Evolutionary conservation across 2,329 filamentous ascomycete genomes (phyloP), one percentile per base, ranked within the genome.

Genomic region (Fusarium gaditjirri): DNA sequence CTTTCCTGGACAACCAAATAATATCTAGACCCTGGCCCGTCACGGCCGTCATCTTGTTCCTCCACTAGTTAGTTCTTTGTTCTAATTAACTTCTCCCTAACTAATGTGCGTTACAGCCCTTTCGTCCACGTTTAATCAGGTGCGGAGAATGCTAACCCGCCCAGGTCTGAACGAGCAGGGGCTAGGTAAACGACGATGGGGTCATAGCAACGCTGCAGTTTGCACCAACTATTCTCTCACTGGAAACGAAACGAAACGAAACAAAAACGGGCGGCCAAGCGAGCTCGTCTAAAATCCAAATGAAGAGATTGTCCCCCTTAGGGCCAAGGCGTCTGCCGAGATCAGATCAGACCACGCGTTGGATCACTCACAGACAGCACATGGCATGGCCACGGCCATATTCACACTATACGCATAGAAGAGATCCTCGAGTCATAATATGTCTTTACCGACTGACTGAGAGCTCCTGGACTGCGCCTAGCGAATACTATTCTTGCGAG

Each of bases 191-290:
- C 46, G 41, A 68, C 41, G 46, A 62, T 55, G 54, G 65, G 65
- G 59, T 57, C 49, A 65, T 42, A 42, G 36, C 42, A 38, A 53
- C 23, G 13, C 49, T 53, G 23, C 49, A 39, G 49, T 38, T 53
- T 27, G 47, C 47, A 35, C 29, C 47, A 50, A 50, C 47, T 16
- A 35, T 25, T 42, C 27, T 38, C 33, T 17, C 21, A 38, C 29
- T 41, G 35, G 56, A 68, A 73, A 72, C 70, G 44, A 73, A 72
- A 70, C 69, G 64, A 72, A 72, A 72, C 65, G 36, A 68, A 68
- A 68, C 64, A 56, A 73, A 73, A 73, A 73, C 70, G 70, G 66
- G 49, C 36, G 44, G 56, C 61, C 21, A 49, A 31, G 46, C 61
- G 66, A 61, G 41, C 29, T 54, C 61, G 66, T 43, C 59, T 66